These are phyloP conservation scores for Botrytis fragariae DNA, from an alignment of 2,329 filamentous ascomycete genomes.

Conservation along the genomic window DNA sequence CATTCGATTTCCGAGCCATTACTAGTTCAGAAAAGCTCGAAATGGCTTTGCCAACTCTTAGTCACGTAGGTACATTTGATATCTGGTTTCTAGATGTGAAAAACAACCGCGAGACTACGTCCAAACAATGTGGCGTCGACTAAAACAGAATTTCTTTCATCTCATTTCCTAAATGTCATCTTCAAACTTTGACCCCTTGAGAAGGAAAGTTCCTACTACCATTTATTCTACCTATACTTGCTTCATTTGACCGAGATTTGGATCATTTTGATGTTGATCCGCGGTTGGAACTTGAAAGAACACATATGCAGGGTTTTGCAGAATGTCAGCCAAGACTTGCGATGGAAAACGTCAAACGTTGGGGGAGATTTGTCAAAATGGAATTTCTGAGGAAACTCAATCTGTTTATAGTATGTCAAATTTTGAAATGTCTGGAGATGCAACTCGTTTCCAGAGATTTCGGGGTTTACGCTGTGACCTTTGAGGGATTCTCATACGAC, in stretches of 20 bases:
- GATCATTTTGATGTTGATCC: neutral
- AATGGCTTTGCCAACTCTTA: neutral
- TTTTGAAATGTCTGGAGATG: neutral
- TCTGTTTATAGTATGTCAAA: slow-evolving; percentile 9
- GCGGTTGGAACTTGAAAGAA: neutral
- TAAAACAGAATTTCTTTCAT: neutral
- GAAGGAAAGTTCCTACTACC: neutral
- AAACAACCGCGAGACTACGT: neutral
- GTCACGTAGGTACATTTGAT: neutral
- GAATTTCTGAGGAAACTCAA: neutral
- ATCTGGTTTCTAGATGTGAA: neutral
- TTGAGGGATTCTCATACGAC: neutral
- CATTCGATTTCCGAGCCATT: neutral
- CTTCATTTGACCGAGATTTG: neutral
- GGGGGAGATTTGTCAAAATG: neutral
- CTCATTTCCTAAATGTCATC: neutral
- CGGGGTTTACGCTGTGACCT: slow-evolving; percentile 15
- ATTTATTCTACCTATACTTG: neutral
- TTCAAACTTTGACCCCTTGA: neutral
- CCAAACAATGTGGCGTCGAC: slow-evolving; percentile 10
- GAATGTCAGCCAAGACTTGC: slow-evolving; percentile 19
- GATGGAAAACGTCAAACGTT: slow-evolving; percentile 12
- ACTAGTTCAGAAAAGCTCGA: neutral
- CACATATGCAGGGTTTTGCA: neutral
- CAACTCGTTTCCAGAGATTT: neutral